Evolutionary conservation across 2,329 filamentous ascomycete species (phyloP).

Genomic region (Diaporthe vaccinii): DNA sequence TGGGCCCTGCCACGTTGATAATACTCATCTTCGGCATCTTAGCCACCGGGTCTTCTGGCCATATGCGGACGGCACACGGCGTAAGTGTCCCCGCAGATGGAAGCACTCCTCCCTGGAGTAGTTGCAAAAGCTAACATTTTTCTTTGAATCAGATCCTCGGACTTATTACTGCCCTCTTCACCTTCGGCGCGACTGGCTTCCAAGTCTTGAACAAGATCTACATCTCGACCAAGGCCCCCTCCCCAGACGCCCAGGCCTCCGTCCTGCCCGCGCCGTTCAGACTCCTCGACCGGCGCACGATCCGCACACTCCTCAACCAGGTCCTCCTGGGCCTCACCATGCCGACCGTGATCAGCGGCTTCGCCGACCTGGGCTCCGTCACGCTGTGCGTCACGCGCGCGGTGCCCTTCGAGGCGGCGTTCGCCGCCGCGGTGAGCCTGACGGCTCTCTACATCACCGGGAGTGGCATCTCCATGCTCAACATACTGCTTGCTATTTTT

Average conservation of each 20-base stretch:
- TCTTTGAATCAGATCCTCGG: constrained; percentile 46
- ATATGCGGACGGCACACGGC: constrained; percentile 49
- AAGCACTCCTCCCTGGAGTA: accelerated
- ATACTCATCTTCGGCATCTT: constrained; percentile 49
- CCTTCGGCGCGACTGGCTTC: constrained; percentile 45
- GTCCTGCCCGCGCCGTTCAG: constrained; percentile 20
- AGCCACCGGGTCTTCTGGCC: constrained; percentile 42
- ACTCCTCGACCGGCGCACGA: constrained; percentile 21
- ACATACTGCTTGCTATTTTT: constrained; percentile 40
- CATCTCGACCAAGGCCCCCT: constrained; percentile 3
- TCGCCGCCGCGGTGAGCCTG: constrained; percentile 46
- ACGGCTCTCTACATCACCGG: constrained; percentile 45
- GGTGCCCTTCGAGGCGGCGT: constrained; percentile 47
- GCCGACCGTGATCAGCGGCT: constrained; percentile 46
- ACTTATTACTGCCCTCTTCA: constrained; percentile 46
- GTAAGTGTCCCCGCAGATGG: constrained; percentile 43
- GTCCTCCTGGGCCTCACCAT: constrained; percentile 46
- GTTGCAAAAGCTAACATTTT: neutral
- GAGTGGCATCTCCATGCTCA: constrained; percentile 43
- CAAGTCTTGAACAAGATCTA: constrained; percentile 45
- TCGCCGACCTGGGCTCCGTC: constrained; percentile 48
- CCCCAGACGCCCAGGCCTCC: neutral
- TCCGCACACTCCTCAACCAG: constrained; percentile 46
- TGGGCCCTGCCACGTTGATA: constrained; percentile 46
- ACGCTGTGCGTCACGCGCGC: constrained; percentile 48